Conservation (phyloP, 176 grass and related monocot genomes). For the Avena atlantica region DNA sequence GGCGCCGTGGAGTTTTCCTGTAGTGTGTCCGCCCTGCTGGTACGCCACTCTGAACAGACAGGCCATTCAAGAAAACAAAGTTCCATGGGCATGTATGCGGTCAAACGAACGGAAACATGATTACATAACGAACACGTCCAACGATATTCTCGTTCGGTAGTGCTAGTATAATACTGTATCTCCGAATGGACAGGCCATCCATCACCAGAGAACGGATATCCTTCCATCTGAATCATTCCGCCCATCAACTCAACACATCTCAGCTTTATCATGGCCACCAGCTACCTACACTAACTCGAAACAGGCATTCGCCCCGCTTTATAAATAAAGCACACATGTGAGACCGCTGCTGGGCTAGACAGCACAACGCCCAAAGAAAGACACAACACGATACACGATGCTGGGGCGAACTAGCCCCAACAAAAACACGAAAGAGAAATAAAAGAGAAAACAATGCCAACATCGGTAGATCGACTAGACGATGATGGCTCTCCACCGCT, state of each 20-base stretch:
- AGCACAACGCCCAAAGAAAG: too few relatives aligned
- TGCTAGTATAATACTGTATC: not conserved
- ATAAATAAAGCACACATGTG: too few relatives aligned
- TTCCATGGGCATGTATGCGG: not conserved
- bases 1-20: not conserved
- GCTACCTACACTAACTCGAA: not conserved
- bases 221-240: constrained; percentile 11
- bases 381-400: too few relatives aligned
- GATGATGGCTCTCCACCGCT: too few relatives aligned
- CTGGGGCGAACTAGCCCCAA: too few relatives aligned
- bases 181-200: not conserved
- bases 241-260: not conserved
- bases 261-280: not conserved
- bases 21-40: not conserved
- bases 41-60: too few relatives aligned
- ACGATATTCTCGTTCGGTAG: not conserved
- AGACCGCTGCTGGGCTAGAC: too few relatives aligned
- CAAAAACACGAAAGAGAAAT: too few relatives aligned
- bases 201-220: constrained; percentile 13
- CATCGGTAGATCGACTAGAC: too few relatives aligned
- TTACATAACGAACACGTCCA: not conserved
- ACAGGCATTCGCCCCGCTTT: too few relatives aligned
- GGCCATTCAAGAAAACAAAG: not conserved
- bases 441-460: too few relatives aligned
- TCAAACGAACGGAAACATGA: constrained; percentile 35